Percentiles rank a stretch among this genome's conserved stretches.
phyloP scores from a whole-genome alignment of 345 rosid genomes.

The Eutrema japonicum region DNA sequence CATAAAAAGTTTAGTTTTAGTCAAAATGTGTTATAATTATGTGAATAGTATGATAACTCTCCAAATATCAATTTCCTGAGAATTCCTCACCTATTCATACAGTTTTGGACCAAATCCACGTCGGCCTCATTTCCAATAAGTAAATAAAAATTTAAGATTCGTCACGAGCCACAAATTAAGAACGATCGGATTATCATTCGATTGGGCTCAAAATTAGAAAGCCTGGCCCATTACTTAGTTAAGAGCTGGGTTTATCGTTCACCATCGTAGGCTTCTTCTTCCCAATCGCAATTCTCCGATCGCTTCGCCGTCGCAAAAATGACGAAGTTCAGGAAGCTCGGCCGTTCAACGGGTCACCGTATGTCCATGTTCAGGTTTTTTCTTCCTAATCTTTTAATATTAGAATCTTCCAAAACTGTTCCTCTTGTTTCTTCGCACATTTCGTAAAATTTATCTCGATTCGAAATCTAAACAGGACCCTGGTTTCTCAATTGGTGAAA shows the following conservation, averaged over 20 bases:
- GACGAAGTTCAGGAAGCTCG: slow-evolving; percentile 89
- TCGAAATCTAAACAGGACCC: slow-evolving; percentile 52
- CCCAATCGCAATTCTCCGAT: not conserved
- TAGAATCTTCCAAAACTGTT: not conserved
- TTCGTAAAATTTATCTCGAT: not conserved
- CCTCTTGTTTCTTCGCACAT: slow-evolving; percentile 16
- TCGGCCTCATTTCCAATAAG: too few species aligned
- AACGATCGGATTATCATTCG: not conserved
- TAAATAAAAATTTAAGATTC: too few species aligned
- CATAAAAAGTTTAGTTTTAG: too few species aligned
- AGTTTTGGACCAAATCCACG: too few species aligned
- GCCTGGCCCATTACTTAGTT: not conserved
- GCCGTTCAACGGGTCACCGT: slow-evolving; percentile 76
- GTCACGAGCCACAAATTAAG: too few species aligned
- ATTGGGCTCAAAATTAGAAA: not conserved
- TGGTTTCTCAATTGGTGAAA: slow-evolving; percentile 96
- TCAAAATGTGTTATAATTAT: too few species aligned
- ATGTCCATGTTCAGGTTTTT: slow-evolving; percentile 90
- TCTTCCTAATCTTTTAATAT: not conserved
- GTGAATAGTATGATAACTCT: too few species aligned
- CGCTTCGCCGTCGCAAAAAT: slow-evolving; percentile 42
- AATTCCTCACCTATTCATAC: too few species aligned
- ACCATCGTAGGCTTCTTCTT: slow-evolving; percentile 8
- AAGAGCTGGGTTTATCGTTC: slow-evolving; percentile 31
- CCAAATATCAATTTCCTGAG: too few species aligned